Conservation (phyloP, 2,329 filamentous ascomycete species). For the Plenodomus biglobosus region DNA sequence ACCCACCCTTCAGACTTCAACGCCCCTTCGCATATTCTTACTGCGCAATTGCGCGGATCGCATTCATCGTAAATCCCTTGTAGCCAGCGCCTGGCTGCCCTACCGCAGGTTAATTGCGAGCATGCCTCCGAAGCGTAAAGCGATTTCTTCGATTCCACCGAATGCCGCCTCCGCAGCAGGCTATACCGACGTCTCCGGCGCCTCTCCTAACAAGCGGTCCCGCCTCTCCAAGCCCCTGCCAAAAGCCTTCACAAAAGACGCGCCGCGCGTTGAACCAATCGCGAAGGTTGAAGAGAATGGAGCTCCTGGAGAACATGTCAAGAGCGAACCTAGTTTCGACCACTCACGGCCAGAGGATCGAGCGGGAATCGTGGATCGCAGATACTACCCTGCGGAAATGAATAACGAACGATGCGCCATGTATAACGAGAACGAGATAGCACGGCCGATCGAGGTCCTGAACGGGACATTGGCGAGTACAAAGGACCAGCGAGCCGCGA, state of each 20-base stretch:
- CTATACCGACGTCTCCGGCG: slow-evolving; percentile 40
- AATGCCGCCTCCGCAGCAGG: slow-evolving; percentile 32
- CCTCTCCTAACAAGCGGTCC: slow-evolving; percentile 43
- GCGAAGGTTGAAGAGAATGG: slow-evolving; percentile 21
- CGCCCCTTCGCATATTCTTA: no score
- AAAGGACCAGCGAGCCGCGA: slow-evolving; percentile 52
- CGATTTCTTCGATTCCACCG: slow-evolving; percentile 28
- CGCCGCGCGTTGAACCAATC: slow-evolving; percentile 6
- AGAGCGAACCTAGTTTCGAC: slow-evolving; percentile 29
- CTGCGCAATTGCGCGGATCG: no score
- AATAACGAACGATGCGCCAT: slow-evolving; percentile 73
- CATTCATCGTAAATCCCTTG: no score
- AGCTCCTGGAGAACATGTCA: slow-evolving; percentile 15
- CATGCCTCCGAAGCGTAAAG: slow-evolving; percentile 26
- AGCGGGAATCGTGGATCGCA: slow-evolving; percentile 50
- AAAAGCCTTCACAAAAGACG: slow-evolving; percentile 27
- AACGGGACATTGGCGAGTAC: slow-evolving; percentile 64
- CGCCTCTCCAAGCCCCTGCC: slow-evolving; percentile 30
- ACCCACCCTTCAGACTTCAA: no score
- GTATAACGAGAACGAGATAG: slow-evolving; percentile 70
- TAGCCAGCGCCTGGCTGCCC: not conserved
- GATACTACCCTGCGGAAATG: slow-evolving; percentile 87
- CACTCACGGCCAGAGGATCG: slow-evolving; percentile 43
- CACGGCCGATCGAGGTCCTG: slow-evolving; percentile 72
- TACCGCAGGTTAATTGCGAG: not conserved